These are phyloP conservation scores for Tricholoma bakamatsutake DNA, from an alignment of 768 basidiomycete species.

Conservation along the genomic window DNA sequence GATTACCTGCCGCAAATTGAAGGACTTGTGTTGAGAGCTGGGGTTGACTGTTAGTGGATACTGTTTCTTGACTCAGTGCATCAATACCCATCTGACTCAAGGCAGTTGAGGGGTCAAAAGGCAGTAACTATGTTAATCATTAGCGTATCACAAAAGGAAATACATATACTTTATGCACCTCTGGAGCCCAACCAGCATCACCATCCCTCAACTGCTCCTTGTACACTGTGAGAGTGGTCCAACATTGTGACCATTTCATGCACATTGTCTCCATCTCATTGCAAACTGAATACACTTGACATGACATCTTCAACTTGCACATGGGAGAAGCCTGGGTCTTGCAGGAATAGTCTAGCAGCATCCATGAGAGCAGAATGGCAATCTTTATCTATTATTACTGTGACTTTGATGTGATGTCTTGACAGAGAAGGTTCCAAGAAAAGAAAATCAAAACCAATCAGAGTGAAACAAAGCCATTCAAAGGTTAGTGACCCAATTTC, in stretches of 20 bases:
- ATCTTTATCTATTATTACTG: background rate
- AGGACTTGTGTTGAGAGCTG: no score
- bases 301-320: background rate
- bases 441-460: background rate
- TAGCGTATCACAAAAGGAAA: background rate
- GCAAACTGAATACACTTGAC: no score
- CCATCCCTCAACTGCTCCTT: no score
- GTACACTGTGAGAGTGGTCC: no score
- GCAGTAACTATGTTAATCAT: background rate
- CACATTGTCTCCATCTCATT: no score
- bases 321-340: background rate
- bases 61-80: background rate
- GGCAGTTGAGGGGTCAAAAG: background rate
- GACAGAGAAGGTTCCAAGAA: background rate
- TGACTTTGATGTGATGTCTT: background rate
- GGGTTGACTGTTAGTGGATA: no score
- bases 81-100: background rate
- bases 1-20: no score
- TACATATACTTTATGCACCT: background rate
- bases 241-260: no score
- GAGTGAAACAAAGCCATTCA: background rate
- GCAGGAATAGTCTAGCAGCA: background rate
- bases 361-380: background rate
- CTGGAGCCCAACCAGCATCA: no score
- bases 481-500: background rate